Percentiles rank a stretch among this genome's conserved stretches.
Conservation (phyloP, 1,284 basidiomycete species). For the Tilletia setariae region DNA sequence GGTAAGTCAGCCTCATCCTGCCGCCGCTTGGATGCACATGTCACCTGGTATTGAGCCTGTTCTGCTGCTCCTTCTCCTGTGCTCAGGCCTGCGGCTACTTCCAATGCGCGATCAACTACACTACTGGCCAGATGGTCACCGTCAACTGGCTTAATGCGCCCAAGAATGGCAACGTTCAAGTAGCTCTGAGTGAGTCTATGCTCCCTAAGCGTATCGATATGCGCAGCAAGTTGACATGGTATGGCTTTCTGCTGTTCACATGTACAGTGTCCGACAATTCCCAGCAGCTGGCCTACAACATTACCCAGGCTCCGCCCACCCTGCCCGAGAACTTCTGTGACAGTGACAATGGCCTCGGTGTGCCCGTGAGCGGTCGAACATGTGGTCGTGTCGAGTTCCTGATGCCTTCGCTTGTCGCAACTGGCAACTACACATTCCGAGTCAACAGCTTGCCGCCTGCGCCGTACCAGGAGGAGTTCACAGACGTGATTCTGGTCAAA, state of each 20-base stretch:
- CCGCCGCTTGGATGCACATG: neutral
- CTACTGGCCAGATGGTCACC: slow-evolving; percentile 5
- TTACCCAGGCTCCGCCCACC: neutral
- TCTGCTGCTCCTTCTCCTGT: neutral
- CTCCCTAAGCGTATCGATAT: no score
- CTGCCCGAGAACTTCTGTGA: slow-evolving; percentile 7
- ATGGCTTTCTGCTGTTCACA: neutral
- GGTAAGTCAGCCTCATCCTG: neutral
- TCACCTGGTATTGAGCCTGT: no score
- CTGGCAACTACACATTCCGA: slow-evolving; percentile 2
- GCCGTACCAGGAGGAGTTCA: neutral
- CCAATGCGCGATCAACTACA: slow-evolving; percentile 1
- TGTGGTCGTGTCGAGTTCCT: slow-evolving; percentile 11
- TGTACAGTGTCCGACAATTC: neutral
- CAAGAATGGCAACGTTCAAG: slow-evolving; percentile 9
- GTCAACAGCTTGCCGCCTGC: neutral
- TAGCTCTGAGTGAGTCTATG: neutral
- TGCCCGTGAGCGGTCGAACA: neutral
- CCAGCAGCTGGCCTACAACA: slow-evolving; percentile 3
- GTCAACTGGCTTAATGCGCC: slow-evolving; percentile 13
- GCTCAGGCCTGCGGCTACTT: neutral
- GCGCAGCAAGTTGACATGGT: no score
- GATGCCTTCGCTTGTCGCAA: slow-evolving; percentile 1
- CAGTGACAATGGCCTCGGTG: slow-evolving; percentile 1
- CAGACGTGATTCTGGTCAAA: neutral